These are phyloP conservation scores for Aaosphaeria pasadenensis DNA, from an alignment of 2,329 filamentous ascomycete species.

Conservation along the genomic window DNA sequence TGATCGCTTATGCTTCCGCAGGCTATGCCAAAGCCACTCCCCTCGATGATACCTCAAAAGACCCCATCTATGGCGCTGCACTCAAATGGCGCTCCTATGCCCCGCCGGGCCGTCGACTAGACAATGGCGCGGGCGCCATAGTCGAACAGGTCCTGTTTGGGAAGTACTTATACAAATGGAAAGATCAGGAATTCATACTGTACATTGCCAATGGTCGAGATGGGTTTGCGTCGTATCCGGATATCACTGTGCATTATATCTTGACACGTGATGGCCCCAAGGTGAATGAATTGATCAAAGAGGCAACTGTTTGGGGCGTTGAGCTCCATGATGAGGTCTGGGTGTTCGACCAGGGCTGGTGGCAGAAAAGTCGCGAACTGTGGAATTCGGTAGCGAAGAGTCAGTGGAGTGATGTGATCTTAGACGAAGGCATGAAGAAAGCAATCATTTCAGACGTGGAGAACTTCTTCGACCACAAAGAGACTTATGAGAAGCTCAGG, in stretches of 20 bases:
- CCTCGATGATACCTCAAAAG: slow-evolving; percentile 40
- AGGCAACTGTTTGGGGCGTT: slow-evolving; percentile 53
- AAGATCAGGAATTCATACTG: slow-evolving; percentile 42
- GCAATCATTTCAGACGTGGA: slow-evolving; percentile 61
- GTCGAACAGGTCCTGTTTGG: slow-evolving; percentile 41
- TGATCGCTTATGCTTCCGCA: slow-evolving; percentile 42
- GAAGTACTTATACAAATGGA: slow-evolving; percentile 47
- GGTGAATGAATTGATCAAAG: slow-evolving; percentile 53
- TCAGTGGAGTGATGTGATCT: slow-evolving; percentile 66
- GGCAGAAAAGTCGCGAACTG: slow-evolving; percentile 62
- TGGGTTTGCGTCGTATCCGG: slow-evolving; percentile 31
- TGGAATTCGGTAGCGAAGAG: slow-evolving; percentile 48
- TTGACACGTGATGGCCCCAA: slow-evolving; percentile 35
- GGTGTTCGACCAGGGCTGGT: slow-evolving; percentile 62
- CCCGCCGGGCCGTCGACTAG: slow-evolving; percentile 38
- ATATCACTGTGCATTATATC: slow-evolving; percentile 41
- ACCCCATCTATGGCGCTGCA: slow-evolving; percentile 28
- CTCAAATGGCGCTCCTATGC: slow-evolving; percentile 39
- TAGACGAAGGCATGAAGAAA: slow-evolving; percentile 64
- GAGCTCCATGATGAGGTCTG: slow-evolving; percentile 63
- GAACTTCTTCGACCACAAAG: slow-evolving; percentile 60
- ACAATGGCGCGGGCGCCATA: slow-evolving; percentile 33
- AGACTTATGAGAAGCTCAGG: slow-evolving; percentile 58
- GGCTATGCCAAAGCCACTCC: slow-evolving; percentile 41
- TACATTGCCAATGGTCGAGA: slow-evolving; percentile 43